A percentile compares a stretch with the other conserved stretches of the same genome.
phyloP scores from a whole-genome alignment of 352 stramenopile genomes.

The Saprolegnia diclina region DNA sequence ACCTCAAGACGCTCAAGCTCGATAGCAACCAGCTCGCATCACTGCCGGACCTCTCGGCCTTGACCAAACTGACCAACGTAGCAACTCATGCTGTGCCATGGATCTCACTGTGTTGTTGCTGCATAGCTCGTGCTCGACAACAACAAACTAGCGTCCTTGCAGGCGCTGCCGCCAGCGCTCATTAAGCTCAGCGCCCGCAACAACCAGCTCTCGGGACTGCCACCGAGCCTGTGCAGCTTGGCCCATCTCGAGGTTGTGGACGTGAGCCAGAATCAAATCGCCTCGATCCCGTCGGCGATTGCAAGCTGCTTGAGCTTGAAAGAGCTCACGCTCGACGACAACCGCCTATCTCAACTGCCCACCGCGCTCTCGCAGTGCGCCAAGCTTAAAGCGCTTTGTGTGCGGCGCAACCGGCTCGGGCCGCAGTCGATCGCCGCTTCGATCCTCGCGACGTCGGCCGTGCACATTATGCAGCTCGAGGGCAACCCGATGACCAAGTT shows the following conservation, averaged over 20 bases:
- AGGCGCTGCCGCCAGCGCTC: conserved; percentile 57
- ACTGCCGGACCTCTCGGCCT: conserved; percentile 58
- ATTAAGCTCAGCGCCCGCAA: conserved; percentile 69
- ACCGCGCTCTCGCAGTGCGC: conserved; percentile 42
- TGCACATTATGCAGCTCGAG: conserved; percentile 81
- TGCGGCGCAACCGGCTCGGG: conserved; percentile 49
- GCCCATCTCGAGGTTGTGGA: conserved; percentile 61
- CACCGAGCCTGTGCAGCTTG: conserved; percentile 43
- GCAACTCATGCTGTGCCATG: too few relatives aligned
- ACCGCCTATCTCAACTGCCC: conserved; percentile 43
- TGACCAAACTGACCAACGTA: conserved; percentile 67
- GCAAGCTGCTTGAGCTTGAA: conserved; percentile 46
- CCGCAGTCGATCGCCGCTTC: conserved; percentile 50
- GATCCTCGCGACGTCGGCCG: conserved; percentile 47
- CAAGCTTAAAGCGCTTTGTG: conserved; percentile 73
- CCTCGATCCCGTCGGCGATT: conserved; percentile 42
- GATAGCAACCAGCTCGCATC: conserved; percentile 47
- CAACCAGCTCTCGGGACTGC: conserved; percentile 48
- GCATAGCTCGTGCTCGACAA: conserved; percentile 62
- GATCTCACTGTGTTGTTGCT: background rate
- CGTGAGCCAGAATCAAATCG: conserved; percentile 51
- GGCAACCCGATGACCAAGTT: conserved; percentile 74
- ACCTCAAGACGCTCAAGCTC: conserved; percentile 72
- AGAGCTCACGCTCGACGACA: conserved; percentile 63
- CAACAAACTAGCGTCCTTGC: conserved; percentile 56